These are phyloP conservation scores for Handroanthus guayacan DNA, from an alignment of 257 asterid species.

Conservation along the genomic window DNA sequence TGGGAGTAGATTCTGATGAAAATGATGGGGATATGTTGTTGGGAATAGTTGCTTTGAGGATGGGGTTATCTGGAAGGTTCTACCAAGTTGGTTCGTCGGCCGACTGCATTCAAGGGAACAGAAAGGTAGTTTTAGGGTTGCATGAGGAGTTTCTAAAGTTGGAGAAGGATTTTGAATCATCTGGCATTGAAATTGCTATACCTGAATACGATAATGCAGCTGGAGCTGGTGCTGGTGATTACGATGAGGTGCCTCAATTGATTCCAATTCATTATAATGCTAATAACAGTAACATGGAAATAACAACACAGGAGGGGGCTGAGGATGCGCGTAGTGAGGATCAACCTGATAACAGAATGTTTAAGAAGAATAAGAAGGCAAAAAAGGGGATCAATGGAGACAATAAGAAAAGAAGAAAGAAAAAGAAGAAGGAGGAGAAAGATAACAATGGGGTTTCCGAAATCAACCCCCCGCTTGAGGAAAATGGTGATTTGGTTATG, in stretches of 20 bases:
- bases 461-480: conserved; percentile 31
- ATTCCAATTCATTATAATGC: conserved; percentile 52
- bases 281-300: conserved; percentile 40
- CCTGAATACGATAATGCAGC: conserved; percentile 54
- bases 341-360: conserved; percentile 28
- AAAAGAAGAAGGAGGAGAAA: conserved; percentile 44
- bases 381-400: conserved; percentile 53
- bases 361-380: conserved; percentile 62
- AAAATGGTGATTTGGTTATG: conserved; percentile 32
- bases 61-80: conserved; percentile 63
- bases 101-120: conserved; percentile 80
- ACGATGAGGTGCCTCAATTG: conserved; percentile 71
- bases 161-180: conserved; percentile 72
- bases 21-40: conserved; percentile 55
- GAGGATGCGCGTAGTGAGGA: conserved; percentile 38
- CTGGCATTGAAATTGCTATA: conserved; percentile 59
- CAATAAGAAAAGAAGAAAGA: conserved; percentile 51
- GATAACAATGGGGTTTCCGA: conserved; percentile 41
- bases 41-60: conserved; percentile 73
- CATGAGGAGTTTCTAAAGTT: conserved; percentile 77
- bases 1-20: conserved; percentile 52
- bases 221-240: conserved; percentile 31
- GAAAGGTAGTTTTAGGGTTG: conserved; percentile 76
- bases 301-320: conserved; percentile 34
- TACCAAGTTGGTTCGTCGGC: conserved; percentile 70